A percentile compares a stretch with the other conserved stretches of the same genome.
Evolutionary conservation across 495 filamentous ascomycete genomes (phyloP).

Genomic region (Aspergillus ellipticus): DNA sequence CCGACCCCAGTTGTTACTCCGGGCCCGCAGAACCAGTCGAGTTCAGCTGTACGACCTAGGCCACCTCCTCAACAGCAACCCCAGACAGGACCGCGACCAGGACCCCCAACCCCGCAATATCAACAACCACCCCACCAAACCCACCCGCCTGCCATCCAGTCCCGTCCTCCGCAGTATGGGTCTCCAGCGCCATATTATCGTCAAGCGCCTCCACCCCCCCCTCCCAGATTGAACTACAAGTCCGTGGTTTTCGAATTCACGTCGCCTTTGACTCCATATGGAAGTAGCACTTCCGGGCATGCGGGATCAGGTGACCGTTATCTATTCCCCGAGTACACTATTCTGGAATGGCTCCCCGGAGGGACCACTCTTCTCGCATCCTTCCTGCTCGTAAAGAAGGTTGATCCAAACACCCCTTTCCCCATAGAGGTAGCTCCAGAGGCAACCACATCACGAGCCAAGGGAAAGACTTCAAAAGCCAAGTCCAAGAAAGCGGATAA

Average conservation of each 20-base stretch:
- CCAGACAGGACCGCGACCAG: conserved; percentile 23
- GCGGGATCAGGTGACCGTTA: conserved; percentile 79
- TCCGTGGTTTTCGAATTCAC: conserved; percentile 82
- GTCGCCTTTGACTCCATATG: conserved; percentile 45
- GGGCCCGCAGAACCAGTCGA: conserved; percentile 7
- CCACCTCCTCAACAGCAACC: conserved; percentile 18
- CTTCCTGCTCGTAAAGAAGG: conserved; percentile 48
- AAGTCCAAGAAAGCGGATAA: conserved; percentile 30
- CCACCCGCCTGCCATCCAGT: conserved; percentile 34
- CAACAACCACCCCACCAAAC: conserved; percentile 33
- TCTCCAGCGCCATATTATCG: conserved; percentile 37
- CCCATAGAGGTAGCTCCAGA: conserved; percentile 32
- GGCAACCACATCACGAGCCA: conserved; percentile 21
- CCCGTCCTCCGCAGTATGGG: conserved; percentile 35
- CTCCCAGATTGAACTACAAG: conserved; percentile 55
- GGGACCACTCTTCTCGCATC: conserved; percentile 49
- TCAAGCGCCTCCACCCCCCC: conserved; percentile 26
- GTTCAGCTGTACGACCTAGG: conserved; percentile 7
- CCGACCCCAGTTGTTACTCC: conserved; percentile 21
- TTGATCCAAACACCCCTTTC: conserved; percentile 44
- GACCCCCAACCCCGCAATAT: conserved; percentile 26
- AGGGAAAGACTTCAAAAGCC: conserved; percentile 35
- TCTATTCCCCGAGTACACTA: conserved; percentile 79
- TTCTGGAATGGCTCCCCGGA: conserved; percentile 65
- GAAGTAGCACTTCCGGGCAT: conserved; percentile 53